Evolutionary conservation across 306 rosid genomes (phyloP), one percentile per base, ranked within the genome.

Genomic region (Cucurbita argyrosperma): DNA sequence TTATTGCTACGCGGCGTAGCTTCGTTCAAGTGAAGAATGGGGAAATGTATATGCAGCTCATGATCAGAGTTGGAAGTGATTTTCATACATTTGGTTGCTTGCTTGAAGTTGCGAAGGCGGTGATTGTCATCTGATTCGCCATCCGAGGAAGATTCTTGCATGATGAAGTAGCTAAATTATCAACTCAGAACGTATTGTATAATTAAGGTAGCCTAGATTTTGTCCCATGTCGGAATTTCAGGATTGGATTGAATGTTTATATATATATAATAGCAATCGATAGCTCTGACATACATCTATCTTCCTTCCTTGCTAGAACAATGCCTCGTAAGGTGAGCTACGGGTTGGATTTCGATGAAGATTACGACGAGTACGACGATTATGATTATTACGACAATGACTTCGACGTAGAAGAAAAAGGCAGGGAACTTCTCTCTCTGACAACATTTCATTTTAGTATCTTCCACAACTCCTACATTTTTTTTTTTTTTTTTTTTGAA

Each of bases 311-410:
- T 61, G 39, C 52, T 80, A 75, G 78, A 75, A 78, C 70, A 79
- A 94, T 94, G 99, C 96, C 99, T 82, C 99, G 82, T n/a, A 91
- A 94, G 81, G 83, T 77, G 45, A 87, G 74, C 70, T 78, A 84
- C 9, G 91, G 91, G 65, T 74, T 88, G 63, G 95, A 89, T 84
- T 94, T 85, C 45, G 85, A 81, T 18, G 89, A 83, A 0, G 86
- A 74, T 39, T 83, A 84, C 5, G 84, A 87, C 68, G 88, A 66
- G 39, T 86, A 84, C 73, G 92, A 85, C 11, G 87, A 76, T 23
- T 66, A 82, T 61, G 86, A 77, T 38, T 7, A 78, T 45, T 39
- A 39, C 46, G 82, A 77, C 4, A 72, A 83, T 6, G 89, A 83
- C 56, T 69, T 62, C 42, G 88, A 76, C 1, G 6, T 38, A 45